These are phyloP conservation scores for Takashimella tepidaria DNA, from an alignment of 1,284 basidiomycete genomes.

Conservation along the genomic window DNA sequence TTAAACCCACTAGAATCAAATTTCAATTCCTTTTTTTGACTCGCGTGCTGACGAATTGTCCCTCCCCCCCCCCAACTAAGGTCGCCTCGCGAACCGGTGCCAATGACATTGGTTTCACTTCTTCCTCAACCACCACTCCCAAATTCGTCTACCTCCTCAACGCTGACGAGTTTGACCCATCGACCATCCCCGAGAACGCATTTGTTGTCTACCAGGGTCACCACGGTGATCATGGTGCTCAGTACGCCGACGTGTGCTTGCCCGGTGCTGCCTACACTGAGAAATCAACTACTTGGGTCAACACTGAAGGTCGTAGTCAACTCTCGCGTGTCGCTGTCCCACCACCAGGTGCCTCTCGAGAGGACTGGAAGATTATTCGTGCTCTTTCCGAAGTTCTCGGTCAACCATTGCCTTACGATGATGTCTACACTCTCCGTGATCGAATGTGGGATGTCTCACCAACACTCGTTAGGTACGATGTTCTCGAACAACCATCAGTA, in stretches of 20 bases:
- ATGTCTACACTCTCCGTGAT: slow-evolving; percentile 78
- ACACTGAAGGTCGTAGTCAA: slow-evolving; percentile 93
- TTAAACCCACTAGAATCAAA: background rate
- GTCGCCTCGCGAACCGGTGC: slow-evolving; percentile 88
- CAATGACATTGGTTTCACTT: slow-evolving; percentile 88
- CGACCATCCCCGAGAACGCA: slow-evolving; percentile 84
- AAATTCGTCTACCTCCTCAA: slow-evolving; percentile 98
- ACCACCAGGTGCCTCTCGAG: slow-evolving; percentile 89
- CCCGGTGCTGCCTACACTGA: slow-evolving; percentile 95
- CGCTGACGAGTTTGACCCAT: slow-evolving; percentile 88
- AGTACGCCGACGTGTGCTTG: slow-evolving; percentile 91
- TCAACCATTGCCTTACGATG: slow-evolving; percentile 80
- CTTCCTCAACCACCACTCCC: slow-evolving; percentile 68
- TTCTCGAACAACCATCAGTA: slow-evolving; percentile 68
- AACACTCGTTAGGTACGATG: slow-evolving; percentile 80
- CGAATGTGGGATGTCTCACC: slow-evolving; percentile 98
- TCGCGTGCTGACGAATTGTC: background rate
- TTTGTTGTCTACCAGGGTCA: slow-evolving; percentile 99
- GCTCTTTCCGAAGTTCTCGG: slow-evolving; percentile 88
- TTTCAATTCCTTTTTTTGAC: background rate
- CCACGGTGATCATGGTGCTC: slow-evolving; percentile 95
- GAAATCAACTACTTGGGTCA: slow-evolving; percentile 91
- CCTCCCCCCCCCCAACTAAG: slow-evolving; percentile 17
- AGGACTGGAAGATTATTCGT: slow-evolving; percentile 99
- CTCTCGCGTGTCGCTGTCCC: slow-evolving; percentile 86